Percentiles rank a stretch among this genome's conserved stretches.
Conservation (phyloP, 2,329 filamentous ascomycete genomes). For the Colletotrichum spinosum region DNA sequence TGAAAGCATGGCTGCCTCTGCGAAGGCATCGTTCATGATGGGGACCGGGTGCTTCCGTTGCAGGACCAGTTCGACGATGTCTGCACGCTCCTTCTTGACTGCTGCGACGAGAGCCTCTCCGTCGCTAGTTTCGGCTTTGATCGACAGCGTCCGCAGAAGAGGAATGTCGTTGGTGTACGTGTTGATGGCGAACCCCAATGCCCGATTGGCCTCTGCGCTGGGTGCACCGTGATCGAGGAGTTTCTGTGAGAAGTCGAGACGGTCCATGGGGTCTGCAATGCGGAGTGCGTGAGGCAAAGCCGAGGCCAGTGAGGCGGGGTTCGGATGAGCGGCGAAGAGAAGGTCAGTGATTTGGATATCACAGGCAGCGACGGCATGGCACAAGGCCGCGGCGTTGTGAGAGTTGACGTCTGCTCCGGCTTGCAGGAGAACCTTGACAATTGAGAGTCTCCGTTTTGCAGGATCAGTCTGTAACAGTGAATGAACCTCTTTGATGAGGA, state of each 20-base stretch:
- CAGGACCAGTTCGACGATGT: slow-evolving; percentile 61
- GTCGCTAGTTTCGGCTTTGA: slow-evolving; percentile 61
- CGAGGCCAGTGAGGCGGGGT: slow-evolving; percentile 56
- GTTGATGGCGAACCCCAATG: slow-evolving; percentile 62
- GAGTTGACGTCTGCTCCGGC: slow-evolving; percentile 67
- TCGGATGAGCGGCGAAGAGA: slow-evolving; percentile 57
- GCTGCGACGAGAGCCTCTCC: slow-evolving; percentile 61
- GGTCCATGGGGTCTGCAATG: slow-evolving; percentile 62
- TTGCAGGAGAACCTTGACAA: slow-evolving; percentile 59
- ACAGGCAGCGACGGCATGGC: slow-evolving; percentile 60
- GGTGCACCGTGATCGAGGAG: slow-evolving; percentile 63
- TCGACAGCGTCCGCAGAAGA: slow-evolving; percentile 58
- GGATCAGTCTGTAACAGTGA: slow-evolving; percentile 52
- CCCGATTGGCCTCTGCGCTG: slow-evolving; percentile 60
- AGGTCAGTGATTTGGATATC: slow-evolving; percentile 60
- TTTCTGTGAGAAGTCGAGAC: slow-evolving; percentile 61
- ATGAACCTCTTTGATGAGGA: slow-evolving; percentile 65
- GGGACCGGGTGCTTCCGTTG: slow-evolving; percentile 50
- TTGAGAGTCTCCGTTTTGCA: slow-evolving; percentile 53
- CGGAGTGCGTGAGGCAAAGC: slow-evolving; percentile 66
- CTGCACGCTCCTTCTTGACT: slow-evolving; percentile 56
- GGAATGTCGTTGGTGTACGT: slow-evolving; percentile 61
- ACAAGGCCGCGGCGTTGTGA: slow-evolving; percentile 62
- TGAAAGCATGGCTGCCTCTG: slow-evolving; percentile 55
- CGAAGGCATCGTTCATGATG: slow-evolving; percentile 55